Base-by-base conservation (phyloP, 139 green algal species). In the Coccomyxa sp. region DNA sequence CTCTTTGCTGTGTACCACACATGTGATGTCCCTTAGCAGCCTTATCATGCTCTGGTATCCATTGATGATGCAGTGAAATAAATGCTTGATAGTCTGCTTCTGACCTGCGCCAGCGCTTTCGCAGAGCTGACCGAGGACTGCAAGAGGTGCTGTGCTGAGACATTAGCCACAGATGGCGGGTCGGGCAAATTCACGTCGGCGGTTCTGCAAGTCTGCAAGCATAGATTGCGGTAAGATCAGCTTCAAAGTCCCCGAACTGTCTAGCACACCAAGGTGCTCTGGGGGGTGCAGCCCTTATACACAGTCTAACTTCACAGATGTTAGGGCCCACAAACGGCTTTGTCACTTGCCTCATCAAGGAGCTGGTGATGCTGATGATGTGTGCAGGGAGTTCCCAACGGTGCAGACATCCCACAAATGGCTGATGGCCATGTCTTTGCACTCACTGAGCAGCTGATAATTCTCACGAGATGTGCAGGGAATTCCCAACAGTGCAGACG, bases 81-180 rank as follows among this genome's bases (percentile, higher is more conserved):
- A 44, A 16, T 37, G 6, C 2, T 31, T 55, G 22, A 6, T 54
- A 16, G 36, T 44, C 29, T 70, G n/a, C 27, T 71, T 58, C 44
- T 58, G 44, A 16, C 12, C 44, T 12, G 44, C 14, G 14, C 44
- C 44, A 58, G 12, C 44, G 34, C 10, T 29, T n/a, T 24, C 73
- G 73, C 73, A 79, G 79, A 55, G 3, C 73, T 82, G 8, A 39
- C 70, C 4, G 9, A 64, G 36, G 79, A 82, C 18, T 82, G 79
- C 69, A n/a, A 71, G 37, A n/a, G 39, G 29, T 82, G 73, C 39
- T 82, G 78, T 14, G 29, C 7, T 37, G 18, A 39, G 10, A 31
- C 37, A 29, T 27, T 7, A 8, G 38, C 31, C 27, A 27, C 14
- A 8, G 41, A 7, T 22, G 39, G 8, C 8, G 70, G 55, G 8